Evolutionary conservation across 169 alveolate genomes (phyloP).

Genomic region (Eimeria sp.): DNA sequence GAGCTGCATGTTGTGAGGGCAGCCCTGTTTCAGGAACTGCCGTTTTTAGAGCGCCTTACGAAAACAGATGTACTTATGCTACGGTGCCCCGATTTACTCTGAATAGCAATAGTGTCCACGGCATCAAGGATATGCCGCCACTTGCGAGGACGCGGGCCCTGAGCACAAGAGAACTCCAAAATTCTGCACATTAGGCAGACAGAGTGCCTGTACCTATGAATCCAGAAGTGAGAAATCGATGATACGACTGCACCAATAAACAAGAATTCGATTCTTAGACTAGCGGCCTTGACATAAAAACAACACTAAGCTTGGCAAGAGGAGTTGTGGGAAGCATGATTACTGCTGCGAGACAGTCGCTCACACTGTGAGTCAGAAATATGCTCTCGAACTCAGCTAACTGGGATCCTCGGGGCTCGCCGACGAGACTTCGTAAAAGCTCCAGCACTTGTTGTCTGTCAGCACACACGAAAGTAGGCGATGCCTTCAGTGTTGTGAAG

Average conservation of each 20-base stretch:
- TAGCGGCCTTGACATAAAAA: neutral
- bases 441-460: slow-evolving; percentile 44
- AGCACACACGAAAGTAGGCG: neutral
- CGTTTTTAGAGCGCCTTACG: slow-evolving; percentile 9
- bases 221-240: neutral
- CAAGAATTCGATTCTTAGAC: neutral
- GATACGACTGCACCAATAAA: too few relatives aligned
- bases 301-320: neutral
- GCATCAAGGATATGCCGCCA: slow-evolving; percentile 40
- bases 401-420: slow-evolving; percentile 23
- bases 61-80: slow-evolving; percentile 37
- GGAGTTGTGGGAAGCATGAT: neutral
- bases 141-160: slow-evolving; percentile 39
- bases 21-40: neutral
- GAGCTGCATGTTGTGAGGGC: neutral
- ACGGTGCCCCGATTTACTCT: slow-evolving; percentile 20
- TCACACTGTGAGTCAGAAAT: slow-evolving; percentile 40
- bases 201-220: neutral
- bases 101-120: slow-evolving; percentile 46
- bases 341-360: neutral
- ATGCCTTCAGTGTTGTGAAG: neutral
- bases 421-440: slow-evolving; percentile 43
- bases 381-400: slow-evolving; percentile 63
- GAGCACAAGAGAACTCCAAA: slow-evolving; percentile 15
- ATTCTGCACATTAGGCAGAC: neutral